Conservation (phyloP, 805 yeast species). For the Ogataea wickerhamii region DNA sequence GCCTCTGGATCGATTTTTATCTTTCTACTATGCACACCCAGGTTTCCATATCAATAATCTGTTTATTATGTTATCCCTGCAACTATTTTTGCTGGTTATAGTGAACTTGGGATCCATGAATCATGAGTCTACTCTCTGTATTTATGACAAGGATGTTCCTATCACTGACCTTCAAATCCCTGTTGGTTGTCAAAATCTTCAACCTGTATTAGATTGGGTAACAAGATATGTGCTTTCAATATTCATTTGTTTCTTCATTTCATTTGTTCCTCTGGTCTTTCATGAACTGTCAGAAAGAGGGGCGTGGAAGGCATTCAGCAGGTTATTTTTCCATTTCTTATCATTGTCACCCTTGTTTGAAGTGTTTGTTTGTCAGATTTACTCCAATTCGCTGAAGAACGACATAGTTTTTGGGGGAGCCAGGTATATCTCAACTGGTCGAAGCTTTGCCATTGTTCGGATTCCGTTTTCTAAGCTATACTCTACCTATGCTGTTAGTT, state of each 20-base stretch:
- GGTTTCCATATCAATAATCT: conserved; percentile 93
- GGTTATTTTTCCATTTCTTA: conserved; percentile 71
- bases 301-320: conserved; percentile 60
- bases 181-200: conserved; percentile 78
- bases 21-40: conserved; percentile 95
- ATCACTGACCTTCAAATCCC: conserved; percentile 73
- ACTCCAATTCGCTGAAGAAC: conserved; percentile 69
- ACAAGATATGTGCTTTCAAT: conserved; percentile 83
- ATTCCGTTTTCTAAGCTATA: conserved; percentile 67
- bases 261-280: conserved; percentile 81
- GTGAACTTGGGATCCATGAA: conserved; percentile 76
- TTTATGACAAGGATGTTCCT: conserved; percentile 61
- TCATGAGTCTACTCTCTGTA: conserved; percentile 68
- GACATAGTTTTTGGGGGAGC: conserved; percentile 92
- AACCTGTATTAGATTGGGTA: conserved; percentile 89
- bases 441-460: conserved; percentile 90
- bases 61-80: conserved; percentile 83
- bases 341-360: conserved; percentile 91
- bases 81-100: conserved; percentile 75
- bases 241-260: conserved; percentile 87
- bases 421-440: conserved; percentile 83
- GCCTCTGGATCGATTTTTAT: conserved; percentile 83
- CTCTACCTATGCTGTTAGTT: conserved; percentile 69
- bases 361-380: conserved; percentile 92
- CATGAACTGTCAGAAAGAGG: conserved; percentile 91